A percentile compares a stretch with the other conserved stretches of the same genome.
phyloP scores from a whole-genome alignment of 495 filamentous ascomycete species.

The Penicillium parvum region DNA sequence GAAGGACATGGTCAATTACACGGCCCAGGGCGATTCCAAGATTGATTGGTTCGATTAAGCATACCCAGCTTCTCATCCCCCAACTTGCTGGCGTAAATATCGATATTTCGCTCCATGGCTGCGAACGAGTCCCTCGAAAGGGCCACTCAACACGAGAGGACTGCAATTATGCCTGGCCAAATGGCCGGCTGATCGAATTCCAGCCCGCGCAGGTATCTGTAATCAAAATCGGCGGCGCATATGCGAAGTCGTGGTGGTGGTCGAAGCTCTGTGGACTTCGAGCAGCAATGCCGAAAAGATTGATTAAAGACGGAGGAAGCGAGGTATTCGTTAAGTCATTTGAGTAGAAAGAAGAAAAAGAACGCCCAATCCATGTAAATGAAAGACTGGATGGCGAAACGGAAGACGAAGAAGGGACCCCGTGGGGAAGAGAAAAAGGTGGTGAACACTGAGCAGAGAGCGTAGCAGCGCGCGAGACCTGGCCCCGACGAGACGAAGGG shows the following conservation, averaged over 20 bases:
- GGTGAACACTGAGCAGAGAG: slow-evolving; percentile 36
- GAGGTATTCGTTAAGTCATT: slow-evolving; percentile 38
- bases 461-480: slow-evolving; percentile 7
- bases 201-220: slow-evolving; percentile 28
- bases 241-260: slow-evolving; percentile 50
- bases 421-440: slow-evolving; percentile 33
- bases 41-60: slow-evolving; percentile 10
- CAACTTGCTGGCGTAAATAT: slow-evolving; percentile 57
- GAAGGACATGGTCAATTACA: slow-evolving; percentile 4
- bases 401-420: slow-evolving; percentile 53
- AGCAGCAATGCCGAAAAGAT: slow-evolving; percentile 54
- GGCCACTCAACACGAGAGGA: slow-evolving; percentile 21
- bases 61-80: slow-evolving; percentile 56
- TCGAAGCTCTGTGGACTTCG: slow-evolving; percentile 37
- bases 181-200: slow-evolving; percentile 35
- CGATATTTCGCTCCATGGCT: slow-evolving; percentile 53
- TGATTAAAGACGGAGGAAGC: slow-evolving; percentile 21
- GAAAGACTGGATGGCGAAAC: slow-evolving; percentile 54
- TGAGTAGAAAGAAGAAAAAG: slow-evolving; percentile 49
- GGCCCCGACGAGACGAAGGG: slow-evolving; percentile 17
- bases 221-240: slow-evolving; percentile 26
- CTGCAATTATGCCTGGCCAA: slow-evolving; percentile 37
- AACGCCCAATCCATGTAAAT: slow-evolving; percentile 45
- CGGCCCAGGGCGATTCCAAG: not conserved
- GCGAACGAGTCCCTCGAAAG: slow-evolving; percentile 22